Base-by-base conservation (phyloP, 1,284 basidiomycete species). In the Vanrija humicola region DNA sequence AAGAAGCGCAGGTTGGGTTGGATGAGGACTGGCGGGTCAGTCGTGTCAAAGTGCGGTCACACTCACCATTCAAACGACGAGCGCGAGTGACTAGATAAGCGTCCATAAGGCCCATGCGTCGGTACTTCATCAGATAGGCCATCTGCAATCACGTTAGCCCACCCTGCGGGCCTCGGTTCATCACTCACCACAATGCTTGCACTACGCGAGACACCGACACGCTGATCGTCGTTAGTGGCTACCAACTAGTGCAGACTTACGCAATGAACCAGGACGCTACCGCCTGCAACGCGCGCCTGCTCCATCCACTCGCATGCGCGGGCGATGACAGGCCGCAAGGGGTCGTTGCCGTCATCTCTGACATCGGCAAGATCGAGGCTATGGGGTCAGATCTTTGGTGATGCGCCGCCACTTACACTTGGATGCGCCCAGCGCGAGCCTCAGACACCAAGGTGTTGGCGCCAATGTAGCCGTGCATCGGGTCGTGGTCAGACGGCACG, bases 91-190 rank as follows among this genome's bases (percentile, higher is more conserved):
- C 58, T 63, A 98, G 81, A 77, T 97, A 98, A 23, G 92, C 90
- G 68, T 94, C 90, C 61, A 94, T 90, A 52, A 98, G 84, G 43
- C 88, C 86, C 50, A 96, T 79, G 43, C 82, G 80, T n/a, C 93
- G 83, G 70, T 94, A 85, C 70, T 93, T 89, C 93, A 97, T 97
- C 66, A 96, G 88, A 76, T 97, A 97, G 9, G 94, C 95, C 69
- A 98, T 94, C 83, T 77, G 54, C 19, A 16, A 43, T 46, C 29
- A 18, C 38, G 34, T 34, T 14, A 34, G 34, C 7, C 21, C 15
- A n/a, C 21, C 25, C 19, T 34, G 14, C 34, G 34, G 21, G 34
- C 12, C 9, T 12, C 34, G 34, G 34, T 14, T 15, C 9, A 34
- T 38, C 16, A 82, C 84, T 74, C 66, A 87, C 85, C 55, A 90